These are phyloP conservation scores for Rutidosis leptorrhynchoides DNA, from an alignment of 129 eudicot genomes.

Conservation along the genomic window DNA sequence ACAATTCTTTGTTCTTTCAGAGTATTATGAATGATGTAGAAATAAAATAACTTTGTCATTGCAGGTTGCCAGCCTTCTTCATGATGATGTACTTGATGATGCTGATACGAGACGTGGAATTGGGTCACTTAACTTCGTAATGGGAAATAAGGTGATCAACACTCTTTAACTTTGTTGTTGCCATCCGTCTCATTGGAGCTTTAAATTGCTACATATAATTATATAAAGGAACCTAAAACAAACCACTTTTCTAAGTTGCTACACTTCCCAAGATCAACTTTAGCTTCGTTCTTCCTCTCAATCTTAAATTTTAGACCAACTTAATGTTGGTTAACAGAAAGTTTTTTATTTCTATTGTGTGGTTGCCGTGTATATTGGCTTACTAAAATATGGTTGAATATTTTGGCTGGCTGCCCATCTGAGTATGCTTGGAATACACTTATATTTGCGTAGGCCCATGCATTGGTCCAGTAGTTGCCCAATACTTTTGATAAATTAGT, in stretches of 20 bases:
- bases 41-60: constrained; percentile 12
- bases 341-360: neutral
- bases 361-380: neutral
- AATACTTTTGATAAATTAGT: neutral
- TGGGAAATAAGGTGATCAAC: constrained; percentile 86
- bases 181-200: neutral
- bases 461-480: neutral
- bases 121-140: constrained; percentile 71
- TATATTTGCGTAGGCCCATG: neutral
- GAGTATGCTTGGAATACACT: neutral
- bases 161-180: neutral
- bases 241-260: neutral
- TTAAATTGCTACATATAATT: neutral
- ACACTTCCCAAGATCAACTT: neutral
- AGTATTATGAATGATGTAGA: constrained; percentile 14
- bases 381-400: neutral
- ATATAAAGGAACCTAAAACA: too few species aligned
- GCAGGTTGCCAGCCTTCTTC: constrained; percentile 97
- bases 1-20: neutral
- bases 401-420: neutral
- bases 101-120: constrained; percentile 93
- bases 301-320: neutral
- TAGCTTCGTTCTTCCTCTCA: neutral
- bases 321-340: neutral
- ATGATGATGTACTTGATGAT: constrained; percentile 96